phyloP scores from a whole-genome alignment of 257 asterid species.

The Perilla frutescens region DNA sequence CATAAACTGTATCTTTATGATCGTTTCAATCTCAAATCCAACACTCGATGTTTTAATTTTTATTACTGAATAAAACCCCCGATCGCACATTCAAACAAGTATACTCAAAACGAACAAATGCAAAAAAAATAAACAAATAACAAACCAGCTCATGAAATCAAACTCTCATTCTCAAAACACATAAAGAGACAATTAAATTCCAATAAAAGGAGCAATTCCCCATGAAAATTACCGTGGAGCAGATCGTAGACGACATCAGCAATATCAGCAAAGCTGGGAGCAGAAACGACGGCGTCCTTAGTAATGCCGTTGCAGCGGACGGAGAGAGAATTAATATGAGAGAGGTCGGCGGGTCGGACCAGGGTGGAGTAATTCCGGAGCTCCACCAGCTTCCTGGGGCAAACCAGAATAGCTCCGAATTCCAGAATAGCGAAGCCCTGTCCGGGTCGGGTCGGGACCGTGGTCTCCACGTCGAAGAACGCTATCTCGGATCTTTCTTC shows the following conservation, averaged over 20 bases:
- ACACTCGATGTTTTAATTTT: no score
- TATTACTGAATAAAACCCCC: no score
- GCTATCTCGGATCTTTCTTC: slow-evolving; percentile 77
- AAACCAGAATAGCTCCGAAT: slow-evolving; percentile 89
- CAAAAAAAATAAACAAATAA: background rate
- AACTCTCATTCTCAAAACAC: slow-evolving; percentile 24
- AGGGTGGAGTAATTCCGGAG: slow-evolving; percentile 76
- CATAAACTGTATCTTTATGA: background rate
- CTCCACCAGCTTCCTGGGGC: slow-evolving; percentile 93
- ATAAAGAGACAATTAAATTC: background rate
- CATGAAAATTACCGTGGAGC: slow-evolving; percentile 89
- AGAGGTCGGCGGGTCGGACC: slow-evolving; percentile 70
- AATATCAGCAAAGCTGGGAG: slow-evolving; percentile 76
- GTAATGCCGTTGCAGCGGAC: slow-evolving; percentile 87
- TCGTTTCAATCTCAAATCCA: background rate
- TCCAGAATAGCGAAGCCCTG: slow-evolving; percentile 76
- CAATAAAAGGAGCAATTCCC: slow-evolving; percentile 10
- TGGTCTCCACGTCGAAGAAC: slow-evolving; percentile 94
- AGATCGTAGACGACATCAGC: slow-evolving; percentile 78
- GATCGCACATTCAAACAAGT: background rate
- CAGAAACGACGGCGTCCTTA: slow-evolving; percentile 63
- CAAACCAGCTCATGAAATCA: slow-evolving; percentile 24
- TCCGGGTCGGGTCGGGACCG: slow-evolving; percentile 75
- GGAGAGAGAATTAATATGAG: slow-evolving; percentile 69
- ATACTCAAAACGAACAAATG: background rate